A percentile compares a stretch with the other conserved stretches of the same genome.
Evolutionary conservation across 2,329 filamentous ascomycete species (phyloP).

Genomic region (Fusarium papillatum): DNA sequence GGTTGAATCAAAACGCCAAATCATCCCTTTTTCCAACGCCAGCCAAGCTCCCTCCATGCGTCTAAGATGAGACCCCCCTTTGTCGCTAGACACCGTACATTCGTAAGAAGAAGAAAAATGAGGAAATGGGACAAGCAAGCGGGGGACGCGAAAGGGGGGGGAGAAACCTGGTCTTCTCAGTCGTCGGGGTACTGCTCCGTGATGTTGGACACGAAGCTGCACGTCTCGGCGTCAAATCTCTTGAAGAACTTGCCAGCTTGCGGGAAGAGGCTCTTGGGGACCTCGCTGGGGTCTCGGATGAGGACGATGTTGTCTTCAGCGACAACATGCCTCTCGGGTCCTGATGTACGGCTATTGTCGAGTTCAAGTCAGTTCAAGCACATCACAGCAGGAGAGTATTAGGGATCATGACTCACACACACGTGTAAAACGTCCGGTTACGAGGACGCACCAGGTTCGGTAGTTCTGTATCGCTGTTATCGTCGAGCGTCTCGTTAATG

Average conservation of each 20-base stretch:
- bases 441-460: conserved; percentile 44
- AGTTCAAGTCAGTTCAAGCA: conserved; percentile 13
- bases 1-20: conserved; percentile 9
- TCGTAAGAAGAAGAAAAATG: neutral
- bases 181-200: conserved; percentile 89
- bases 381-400: neutral
- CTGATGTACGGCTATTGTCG: conserved; percentile 47
- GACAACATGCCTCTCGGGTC: conserved; percentile 50
- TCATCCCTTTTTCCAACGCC: conserved; percentile 5
- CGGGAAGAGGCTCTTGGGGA: conserved; percentile 71
- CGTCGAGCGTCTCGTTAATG: conserved; percentile 43
- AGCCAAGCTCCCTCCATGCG: neutral
- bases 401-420: conserved; percentile 74
- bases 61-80: neutral
- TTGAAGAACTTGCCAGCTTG: conserved; percentile 91
- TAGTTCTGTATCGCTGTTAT: conserved; percentile 45
- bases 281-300: conserved; percentile 60
- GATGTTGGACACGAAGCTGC: conserved; percentile 85
- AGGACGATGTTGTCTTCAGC: conserved; percentile 84
- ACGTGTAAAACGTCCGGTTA: conserved; percentile 78
- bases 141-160: neutral
- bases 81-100: conserved; percentile 10
- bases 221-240: conserved; percentile 77
- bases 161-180: conserved; percentile 53
- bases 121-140: neutral